phyloP scores from a whole-genome alignment of 2,329 filamentous ascomycete species.

The Ascochyta pisi region DNA sequence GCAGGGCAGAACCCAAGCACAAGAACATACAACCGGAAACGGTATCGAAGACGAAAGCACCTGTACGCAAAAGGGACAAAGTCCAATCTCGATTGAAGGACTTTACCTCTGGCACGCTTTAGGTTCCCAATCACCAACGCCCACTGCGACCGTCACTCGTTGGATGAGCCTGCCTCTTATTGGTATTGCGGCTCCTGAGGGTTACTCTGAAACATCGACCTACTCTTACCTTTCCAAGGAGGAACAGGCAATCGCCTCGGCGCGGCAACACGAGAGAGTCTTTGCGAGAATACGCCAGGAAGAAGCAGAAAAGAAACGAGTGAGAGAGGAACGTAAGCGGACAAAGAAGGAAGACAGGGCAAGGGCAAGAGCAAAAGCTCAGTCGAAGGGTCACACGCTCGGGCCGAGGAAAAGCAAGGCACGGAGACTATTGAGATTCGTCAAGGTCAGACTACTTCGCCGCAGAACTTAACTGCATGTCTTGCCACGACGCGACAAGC shows the following conservation, averaged over 20 bases:
- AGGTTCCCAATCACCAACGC: background rate
- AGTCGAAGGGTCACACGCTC: background rate
- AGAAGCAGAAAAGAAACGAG: background rate
- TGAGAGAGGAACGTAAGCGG: slow-evolving; percentile 1
- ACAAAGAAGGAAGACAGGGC: slow-evolving; percentile 1
- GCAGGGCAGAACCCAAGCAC: background rate
- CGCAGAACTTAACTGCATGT: slow-evolving; percentile 5
- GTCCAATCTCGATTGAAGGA: background rate
- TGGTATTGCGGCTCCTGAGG: slow-evolving; percentile 2
- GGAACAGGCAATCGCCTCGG: slow-evolving; percentile 3
- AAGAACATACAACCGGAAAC: background rate
- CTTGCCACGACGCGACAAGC: background rate
- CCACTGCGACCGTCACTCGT: background rate
- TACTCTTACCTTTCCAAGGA: slow-evolving; percentile 1
- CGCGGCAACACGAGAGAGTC: slow-evolving; percentile 2
- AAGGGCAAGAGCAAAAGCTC: slow-evolving; percentile 4
- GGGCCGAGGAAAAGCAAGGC: slow-evolving; percentile 1
- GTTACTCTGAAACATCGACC: background rate
- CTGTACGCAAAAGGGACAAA: background rate
- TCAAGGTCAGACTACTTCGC: slow-evolving; percentile 11
- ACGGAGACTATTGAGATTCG: slow-evolving; percentile 1
- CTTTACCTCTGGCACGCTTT: background rate
- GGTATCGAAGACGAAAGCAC: background rate
- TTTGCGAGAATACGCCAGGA: slow-evolving; percentile 8
- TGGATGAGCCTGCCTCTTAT: slow-evolving; percentile 11